Evolutionary conservation across 148 eudicot genomes (phyloP), one percentile per base, ranked within the genome.

Genomic region (Diospyros kaki): DNA sequence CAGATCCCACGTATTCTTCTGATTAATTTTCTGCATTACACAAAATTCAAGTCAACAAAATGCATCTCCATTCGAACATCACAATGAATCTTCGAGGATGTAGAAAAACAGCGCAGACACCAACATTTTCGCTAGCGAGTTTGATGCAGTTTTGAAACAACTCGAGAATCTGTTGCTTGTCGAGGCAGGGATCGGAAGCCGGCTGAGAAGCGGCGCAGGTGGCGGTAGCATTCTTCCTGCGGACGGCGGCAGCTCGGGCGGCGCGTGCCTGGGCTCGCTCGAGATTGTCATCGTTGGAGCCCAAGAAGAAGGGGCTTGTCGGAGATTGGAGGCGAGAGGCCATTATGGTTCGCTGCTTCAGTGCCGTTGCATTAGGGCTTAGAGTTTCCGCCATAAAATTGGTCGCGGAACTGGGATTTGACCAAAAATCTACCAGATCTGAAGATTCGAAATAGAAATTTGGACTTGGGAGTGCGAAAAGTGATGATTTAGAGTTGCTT

Each of bases 251-350:
- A 45, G 94, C 94, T 41, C 96, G 93, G 58, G 97, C 97, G 2
- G 94, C 96, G 50, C 99, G 94, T 75, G 97, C 97, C 78, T 92
- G 96, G 45, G 94, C 99, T 55, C 99, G 93, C 78, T 95, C 99
- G 51, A 89, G 93, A 13, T 88, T 76, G 84, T 95, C 99, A 64
- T 95, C 89, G 75, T 95, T 95, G 67, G 98, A 90, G 51, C 90
- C 95, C 10, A 94, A 52, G 73, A 87, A 75, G 80, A 92, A 89
- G 8, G 96, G 90, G 68, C 91, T 90, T 0, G 83, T 80, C 4
- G 98, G 97, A 9, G 97, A 90, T 58, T 85, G 86, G 73, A 89
- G 84, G 39, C 82, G 73, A 9, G 86, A 69, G 41, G 89, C 63
- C 38, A 78, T 60, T 3, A 80, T 71, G 4, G 70, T 77, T 39